Base-by-base conservation (phyloP, 108 stramenopile genomes). In the Fragilariopsis cylindrus region DNA sequence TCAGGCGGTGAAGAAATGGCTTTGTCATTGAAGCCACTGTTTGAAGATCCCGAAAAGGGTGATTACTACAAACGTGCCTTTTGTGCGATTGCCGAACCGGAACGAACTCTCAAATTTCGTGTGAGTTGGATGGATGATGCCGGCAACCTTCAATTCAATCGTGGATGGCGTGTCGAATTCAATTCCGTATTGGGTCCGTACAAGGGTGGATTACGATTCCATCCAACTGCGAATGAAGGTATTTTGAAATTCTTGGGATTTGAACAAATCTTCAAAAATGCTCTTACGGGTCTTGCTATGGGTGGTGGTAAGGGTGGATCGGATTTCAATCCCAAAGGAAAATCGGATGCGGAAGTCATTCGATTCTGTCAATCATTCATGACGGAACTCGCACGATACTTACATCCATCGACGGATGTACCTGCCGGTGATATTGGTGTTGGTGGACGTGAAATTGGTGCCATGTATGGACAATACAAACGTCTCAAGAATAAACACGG, bases 141-240 rank as follows among this genome's bases (percentile, higher is more conserved):
- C 4, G 86, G 86, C 15, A 75, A 81, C 50, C 40, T 81, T 40
- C 70, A 69, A 63, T 65, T 46, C 60, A 74, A 86, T 69, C 69
- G 93, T 44, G 93, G 93, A 4, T 95, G 87, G 87, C 69, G 93
- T 39, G 91, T 95, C n/a, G 89, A 95, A 70, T 95, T 92, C 72
- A 82, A 66, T 9, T 69, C 88, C 70, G 93, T 95, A 9, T 84
- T 97, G 5, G 97, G 97, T 9, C 97, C 97, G 13, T 98, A 96
- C 81, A 96, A 97, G 68, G 97, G 97, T 48, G 96, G 97, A 5
- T 75, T 96, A 2, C 85, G 96, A 40, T 96, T 97, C 72, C 92
- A 95, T 70, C 95, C 94, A 41, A 93, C 90, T 8, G 96, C 97
- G 39, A 82, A 87, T 64, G 88, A 89, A 50, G 91, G 88, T 13